phyloP scores from a whole-genome alignment of 2,329 filamentous ascomycete species.

The Colletotrichum aenigma region DNA sequence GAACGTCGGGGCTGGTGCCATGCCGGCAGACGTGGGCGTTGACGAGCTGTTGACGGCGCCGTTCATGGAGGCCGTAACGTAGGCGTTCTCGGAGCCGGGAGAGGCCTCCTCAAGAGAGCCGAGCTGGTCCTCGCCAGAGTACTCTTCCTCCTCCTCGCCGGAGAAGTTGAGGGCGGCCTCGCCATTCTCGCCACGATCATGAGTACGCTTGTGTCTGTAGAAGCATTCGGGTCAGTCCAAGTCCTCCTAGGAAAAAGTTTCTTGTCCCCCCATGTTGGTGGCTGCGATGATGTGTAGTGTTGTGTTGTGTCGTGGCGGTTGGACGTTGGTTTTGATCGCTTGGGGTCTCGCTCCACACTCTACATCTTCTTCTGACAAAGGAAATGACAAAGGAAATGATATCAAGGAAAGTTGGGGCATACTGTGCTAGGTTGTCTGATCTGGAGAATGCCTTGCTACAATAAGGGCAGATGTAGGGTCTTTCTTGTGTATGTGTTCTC shows the following conservation, averaged over 20 bases:
- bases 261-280: constrained; percentile 12
- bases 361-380: constrained; percentile 34
- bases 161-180: constrained; percentile 67
- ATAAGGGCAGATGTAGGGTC: constrained; percentile 95
- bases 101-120: constrained; percentile 81
- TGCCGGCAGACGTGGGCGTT: constrained; percentile 29
- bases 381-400: constrained; percentile 35
- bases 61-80: constrained; percentile 58
- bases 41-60: constrained; percentile 38
- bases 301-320: constrained; percentile 35
- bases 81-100: constrained; percentile 71
- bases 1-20: constrained; percentile 39
- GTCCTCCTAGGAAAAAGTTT: not conserved
- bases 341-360: constrained; percentile 38
- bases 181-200: constrained; percentile 67
- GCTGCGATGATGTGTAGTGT: constrained; percentile 36
- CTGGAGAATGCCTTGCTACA: constrained; percentile 99
- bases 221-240: constrained; percentile 43
- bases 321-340: constrained; percentile 29
- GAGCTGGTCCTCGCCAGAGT: constrained; percentile 81
- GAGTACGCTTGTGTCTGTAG: constrained; percentile 83
- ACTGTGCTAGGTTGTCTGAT: constrained; percentile 99
- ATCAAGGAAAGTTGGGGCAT: constrained; percentile 52
- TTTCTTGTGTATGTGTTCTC: constrained; percentile 98
- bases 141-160: constrained; percentile 86